Evolutionary conservation across 2,329 filamentous ascomycete species (phyloP), one percentile per base, ranked within the genome.

Genomic region (Cladophialophora bantiana): DNA sequence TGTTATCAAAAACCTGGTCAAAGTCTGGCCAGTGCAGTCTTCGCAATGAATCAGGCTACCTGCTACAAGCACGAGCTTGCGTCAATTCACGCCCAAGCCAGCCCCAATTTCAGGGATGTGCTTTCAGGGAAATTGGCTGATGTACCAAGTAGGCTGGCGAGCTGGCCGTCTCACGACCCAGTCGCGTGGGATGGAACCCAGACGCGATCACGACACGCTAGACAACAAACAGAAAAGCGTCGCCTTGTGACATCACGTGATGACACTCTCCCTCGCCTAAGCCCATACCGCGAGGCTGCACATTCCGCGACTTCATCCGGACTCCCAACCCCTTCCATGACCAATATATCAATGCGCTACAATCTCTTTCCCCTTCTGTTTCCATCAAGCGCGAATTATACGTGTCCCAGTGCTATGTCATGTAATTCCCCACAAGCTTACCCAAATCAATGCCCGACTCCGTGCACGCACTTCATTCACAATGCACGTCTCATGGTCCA

Each of bases 101-200:
- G 20, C 15, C 31, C 34, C 36, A 42, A 55, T 45, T 55, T 56
- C 35, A 62, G 52, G 59, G 59, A 48, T 62, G 59, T 56, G 59
- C 59, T 61, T 48, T 4, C 58, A 32, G 40, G 58, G 31, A 60
- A 50, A 50, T 60, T 52, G 58, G 45, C 58, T 31, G 32, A 38
- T n/a, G 7, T 9, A 9, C 34, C 12, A 18, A 32, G 18, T 26
- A 20, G n/a, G 13, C 6, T 20, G 59, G 26, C 54, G 6, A 58
- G 13, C 26, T 53, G 53, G 42, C 54, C 38, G 53, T 34, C 42
- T 31, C 15, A 15, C 26, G 12, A 20, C 26, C 10, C 40, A 34
- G 38, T 26, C 38, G 42, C 32, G 57, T 45, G 57, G 32, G 38
- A 26, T 13, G 6, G 7, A 13, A 10, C 58, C 58, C 26, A 3